A percentile compares a stretch with the other conserved stretches of the same genome.
Conservation (phyloP, 352 stramenopile species). For the Phytophthora ohioensis region DNA sequence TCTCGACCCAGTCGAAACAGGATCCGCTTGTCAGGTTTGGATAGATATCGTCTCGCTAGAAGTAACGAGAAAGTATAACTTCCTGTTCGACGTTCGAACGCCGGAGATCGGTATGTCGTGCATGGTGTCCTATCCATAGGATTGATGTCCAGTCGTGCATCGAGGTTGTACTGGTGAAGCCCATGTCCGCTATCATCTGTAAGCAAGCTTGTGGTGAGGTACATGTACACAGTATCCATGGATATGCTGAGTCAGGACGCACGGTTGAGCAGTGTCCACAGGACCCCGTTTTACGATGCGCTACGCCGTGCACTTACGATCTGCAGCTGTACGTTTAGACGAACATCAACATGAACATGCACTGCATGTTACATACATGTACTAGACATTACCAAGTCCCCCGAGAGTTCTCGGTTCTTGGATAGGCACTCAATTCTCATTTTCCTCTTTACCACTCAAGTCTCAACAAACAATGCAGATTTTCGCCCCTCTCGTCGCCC, state of each 20-base stretch:
- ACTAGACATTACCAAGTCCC: background rate
- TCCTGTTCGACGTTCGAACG: background rate
- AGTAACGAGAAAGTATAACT: background rate
- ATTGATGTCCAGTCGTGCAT: conserved; percentile 1
- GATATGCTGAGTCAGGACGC: conserved; percentile 3
- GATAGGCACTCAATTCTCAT: conserved; percentile 22
- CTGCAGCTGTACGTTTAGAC: conserved; percentile 5
- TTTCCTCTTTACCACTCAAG: conserved; percentile 8
- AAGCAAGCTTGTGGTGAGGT: too few species aligned
- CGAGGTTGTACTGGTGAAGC: background rate
- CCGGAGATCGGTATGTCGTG: conserved; percentile 1
- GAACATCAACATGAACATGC: background rate
- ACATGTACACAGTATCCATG: background rate
- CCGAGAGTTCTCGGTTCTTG: background rate
- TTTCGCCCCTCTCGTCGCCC: conserved; percentile 5
- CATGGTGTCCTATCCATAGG: background rate
- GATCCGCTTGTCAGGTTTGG: conserved; percentile 6
- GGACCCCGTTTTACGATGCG: background rate
- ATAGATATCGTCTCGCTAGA: background rate
- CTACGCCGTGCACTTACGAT: background rate
- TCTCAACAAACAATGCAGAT: conserved; percentile 18
- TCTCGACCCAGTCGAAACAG: background rate
- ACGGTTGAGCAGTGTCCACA: background rate
- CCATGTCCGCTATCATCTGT: too few species aligned
- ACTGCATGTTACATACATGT: background rate